Conservation (phyloP, 1,139 yeast genomes). For the Entelexis sorbosivorans region DNA sequence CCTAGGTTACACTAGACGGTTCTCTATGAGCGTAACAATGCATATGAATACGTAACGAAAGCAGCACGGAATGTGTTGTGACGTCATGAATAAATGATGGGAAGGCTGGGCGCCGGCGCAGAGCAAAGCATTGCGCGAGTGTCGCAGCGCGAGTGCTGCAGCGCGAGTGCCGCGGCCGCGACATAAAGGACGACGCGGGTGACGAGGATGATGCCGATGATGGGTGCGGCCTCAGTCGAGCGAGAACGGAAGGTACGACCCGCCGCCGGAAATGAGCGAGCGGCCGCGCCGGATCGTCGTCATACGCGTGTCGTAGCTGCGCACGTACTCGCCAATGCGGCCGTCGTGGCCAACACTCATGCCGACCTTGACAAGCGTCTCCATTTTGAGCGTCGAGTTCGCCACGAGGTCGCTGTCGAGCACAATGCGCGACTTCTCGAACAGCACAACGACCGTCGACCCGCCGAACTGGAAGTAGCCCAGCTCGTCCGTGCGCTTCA, state of each 20-base stretch:
- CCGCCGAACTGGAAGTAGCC: constrained; percentile 97
- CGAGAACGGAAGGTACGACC: constrained; percentile 25
- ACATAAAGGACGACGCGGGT: too few species aligned
- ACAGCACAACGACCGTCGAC: constrained; percentile 62
- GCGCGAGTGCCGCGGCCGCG: too few species aligned
- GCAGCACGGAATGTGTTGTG: not conserved
- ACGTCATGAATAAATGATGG: not conserved
- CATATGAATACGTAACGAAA: not conserved
- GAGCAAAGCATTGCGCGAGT: too few species aligned
- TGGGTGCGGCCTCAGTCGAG: constrained; percentile 20
- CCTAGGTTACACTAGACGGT: too few species aligned
- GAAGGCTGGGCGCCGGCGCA: too few species aligned
- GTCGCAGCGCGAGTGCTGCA: too few species aligned
- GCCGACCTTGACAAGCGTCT: constrained; percentile 79
- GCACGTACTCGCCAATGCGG: constrained; percentile 23
- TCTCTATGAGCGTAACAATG: too few species aligned
- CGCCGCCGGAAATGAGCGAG: constrained; percentile 25
- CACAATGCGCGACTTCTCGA: constrained; percentile 35
- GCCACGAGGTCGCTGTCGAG: constrained; percentile 66
- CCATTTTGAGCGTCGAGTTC: constrained; percentile 61
- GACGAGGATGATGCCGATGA: too few species aligned
- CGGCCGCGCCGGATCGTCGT: constrained; percentile 24
- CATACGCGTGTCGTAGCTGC: constrained; percentile 24
- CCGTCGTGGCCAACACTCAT: constrained; percentile 71
- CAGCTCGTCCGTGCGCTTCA: constrained; percentile 66